These are phyloP conservation scores for Pestalotiopsis sp. DNA, from an alignment of 2,329 filamentous ascomycete genomes.

Conservation along the genomic window DNA sequence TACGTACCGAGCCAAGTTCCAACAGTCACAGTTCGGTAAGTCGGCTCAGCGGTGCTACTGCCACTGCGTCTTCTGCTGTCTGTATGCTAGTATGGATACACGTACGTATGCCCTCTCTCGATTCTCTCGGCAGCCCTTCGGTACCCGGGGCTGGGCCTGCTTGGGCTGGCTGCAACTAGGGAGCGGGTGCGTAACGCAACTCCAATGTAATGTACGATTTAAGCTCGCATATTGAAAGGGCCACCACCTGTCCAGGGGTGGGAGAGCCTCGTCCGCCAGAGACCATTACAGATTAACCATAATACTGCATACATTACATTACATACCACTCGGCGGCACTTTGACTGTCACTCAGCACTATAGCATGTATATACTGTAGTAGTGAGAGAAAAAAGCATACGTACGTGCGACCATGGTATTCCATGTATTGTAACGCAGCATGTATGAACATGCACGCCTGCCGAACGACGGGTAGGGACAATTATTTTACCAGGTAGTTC, in stretches of 20 bases:
- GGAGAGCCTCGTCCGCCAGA: background rate
- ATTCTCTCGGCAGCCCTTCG: too few species aligned
- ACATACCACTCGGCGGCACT: too few species aligned
- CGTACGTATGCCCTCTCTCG: background rate
- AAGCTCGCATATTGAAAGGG: constrained; percentile 2
- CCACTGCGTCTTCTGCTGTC: too few species aligned
- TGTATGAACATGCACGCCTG: background rate
- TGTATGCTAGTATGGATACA: background rate
- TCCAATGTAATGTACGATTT: constrained; percentile 10
- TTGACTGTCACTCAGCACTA: too few species aligned
- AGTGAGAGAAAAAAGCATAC: too few species aligned
- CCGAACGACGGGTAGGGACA: background rate
- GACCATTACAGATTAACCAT: background rate
- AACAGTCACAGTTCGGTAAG: constrained; percentile 3
- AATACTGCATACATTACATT: background rate
- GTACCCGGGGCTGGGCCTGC: background rate
- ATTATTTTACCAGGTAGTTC: background rate
- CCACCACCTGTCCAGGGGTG: background rate
- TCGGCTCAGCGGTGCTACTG: background rate
- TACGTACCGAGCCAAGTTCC: background rate
- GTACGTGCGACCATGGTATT: too few species aligned
- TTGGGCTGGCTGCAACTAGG: background rate
- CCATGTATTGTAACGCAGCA: too few species aligned
- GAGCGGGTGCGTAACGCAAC: constrained; percentile 7
- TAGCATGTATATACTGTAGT: too few species aligned